Percentiles rank a stretch among this genome's conserved stretches.
Conservation (phyloP, 768 basidiomycete genomes). For the Leccinum subgranulosum region DNA sequence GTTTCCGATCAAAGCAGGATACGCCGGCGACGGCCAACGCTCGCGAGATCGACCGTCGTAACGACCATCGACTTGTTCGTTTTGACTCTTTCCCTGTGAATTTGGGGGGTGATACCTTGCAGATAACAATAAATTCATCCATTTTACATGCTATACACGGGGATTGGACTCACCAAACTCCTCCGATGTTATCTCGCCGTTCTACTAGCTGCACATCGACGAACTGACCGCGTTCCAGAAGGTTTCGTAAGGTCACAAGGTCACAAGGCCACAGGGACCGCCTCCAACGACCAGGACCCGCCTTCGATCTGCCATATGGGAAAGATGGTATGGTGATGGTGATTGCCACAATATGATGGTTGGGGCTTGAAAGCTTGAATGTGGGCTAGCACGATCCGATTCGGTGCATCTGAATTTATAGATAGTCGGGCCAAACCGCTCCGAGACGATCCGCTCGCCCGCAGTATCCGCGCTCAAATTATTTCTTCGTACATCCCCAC, state of each 20-base stretch:
- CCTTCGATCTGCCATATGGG: constrained; percentile 3
- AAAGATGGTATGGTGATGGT: neutral
- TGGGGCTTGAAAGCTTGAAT: neutral
- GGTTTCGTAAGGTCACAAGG: constrained; percentile 48
- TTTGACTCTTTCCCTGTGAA: neutral
- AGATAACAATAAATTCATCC: neutral
- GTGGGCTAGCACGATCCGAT: neutral
- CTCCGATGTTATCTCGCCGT: constrained; percentile 44
- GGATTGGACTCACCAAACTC: constrained; percentile 41
- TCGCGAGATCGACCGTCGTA: constrained; percentile 1
- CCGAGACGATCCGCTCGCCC: neutral
- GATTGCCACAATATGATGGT: neutral
- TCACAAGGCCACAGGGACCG: constrained; percentile 46
- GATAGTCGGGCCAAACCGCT: neutral
- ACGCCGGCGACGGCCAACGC: constrained; percentile 47
- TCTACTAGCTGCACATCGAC: constrained; percentile 45
- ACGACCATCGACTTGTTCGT: neutral
- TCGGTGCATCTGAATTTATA: neutral
- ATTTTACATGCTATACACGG: neutral
- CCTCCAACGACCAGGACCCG: constrained; percentile 44
- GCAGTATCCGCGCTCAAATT: neutral
- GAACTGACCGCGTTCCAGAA: constrained; percentile 39
- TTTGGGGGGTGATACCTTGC: constrained; percentile 13
- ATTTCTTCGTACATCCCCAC: neutral
- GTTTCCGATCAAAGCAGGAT: constrained; percentile 48